Conservation (phyloP, 495 filamentous ascomycete genomes). For the Lophium mytilinum region DNA sequence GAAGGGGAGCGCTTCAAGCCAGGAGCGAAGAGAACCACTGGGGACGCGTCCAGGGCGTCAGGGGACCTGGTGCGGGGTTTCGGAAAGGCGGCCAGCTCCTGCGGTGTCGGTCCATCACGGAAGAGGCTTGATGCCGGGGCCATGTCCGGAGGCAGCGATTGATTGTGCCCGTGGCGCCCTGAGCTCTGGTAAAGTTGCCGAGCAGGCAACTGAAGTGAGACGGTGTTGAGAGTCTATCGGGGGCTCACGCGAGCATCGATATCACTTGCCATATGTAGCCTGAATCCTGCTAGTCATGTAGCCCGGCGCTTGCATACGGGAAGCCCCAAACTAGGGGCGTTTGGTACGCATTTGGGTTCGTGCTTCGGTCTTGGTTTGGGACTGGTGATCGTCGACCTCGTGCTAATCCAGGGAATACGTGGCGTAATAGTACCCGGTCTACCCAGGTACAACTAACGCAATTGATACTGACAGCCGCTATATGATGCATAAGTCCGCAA, state of each 20-base stretch:
- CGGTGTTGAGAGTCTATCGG: neutral
- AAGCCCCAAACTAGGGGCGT: neutral
- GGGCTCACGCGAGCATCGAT: too few relatives aligned
- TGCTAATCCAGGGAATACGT: neutral
- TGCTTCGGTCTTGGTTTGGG: neutral
- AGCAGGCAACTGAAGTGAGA: neutral
- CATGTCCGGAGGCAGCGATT: neutral
- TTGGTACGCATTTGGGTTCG: neutral
- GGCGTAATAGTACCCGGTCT: neutral
- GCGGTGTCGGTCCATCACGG: neutral
- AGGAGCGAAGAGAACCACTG: neutral
- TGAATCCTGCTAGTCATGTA: too few relatives aligned
- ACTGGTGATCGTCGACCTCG: neutral
- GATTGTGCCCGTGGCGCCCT: neutral
- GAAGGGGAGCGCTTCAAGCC: too few relatives aligned
- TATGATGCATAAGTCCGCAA: neutral
- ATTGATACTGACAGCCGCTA: neutral
- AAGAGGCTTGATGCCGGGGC: neutral
- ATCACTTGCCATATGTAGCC: too few relatives aligned
- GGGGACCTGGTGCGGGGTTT: neutral
- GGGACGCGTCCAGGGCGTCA: neutral
- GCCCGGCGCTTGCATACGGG: neutral
- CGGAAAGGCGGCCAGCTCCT: neutral
- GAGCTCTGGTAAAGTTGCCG: neutral
- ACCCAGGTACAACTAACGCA: neutral